Percentiles rank a stretch among this genome's conserved stretches.
These are phyloP conservation scores for Pyrenopolyporus hunteri DNA, from an alignment of 495 filamentous ascomycete genomes.

Conservation along the genomic window DNA sequence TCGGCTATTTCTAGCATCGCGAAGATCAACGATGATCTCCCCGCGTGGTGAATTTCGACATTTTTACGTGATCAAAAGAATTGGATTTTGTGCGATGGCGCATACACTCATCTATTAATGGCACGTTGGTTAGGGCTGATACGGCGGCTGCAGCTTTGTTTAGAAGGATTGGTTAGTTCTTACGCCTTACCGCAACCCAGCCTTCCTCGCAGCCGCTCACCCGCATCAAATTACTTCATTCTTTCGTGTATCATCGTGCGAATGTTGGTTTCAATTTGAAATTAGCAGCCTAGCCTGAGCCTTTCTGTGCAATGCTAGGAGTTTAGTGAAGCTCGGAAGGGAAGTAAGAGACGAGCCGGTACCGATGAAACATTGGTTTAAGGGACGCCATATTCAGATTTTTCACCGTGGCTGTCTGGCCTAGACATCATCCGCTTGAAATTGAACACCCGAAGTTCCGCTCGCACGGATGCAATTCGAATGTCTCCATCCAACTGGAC, in stretches of 20 bases:
- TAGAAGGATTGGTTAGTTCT: constrained; percentile 4
- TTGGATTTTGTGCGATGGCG: too few relatives aligned
- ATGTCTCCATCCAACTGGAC: constrained; percentile 1
- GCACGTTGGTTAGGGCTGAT: constrained; percentile 18
- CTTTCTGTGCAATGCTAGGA: constrained; percentile 14
- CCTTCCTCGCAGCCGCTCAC: constrained; percentile 21
- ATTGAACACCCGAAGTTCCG: constrained; percentile 32
- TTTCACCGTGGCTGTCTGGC: constrained; percentile 12
- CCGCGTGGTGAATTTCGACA: background rate
- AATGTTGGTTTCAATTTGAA: constrained; percentile 20
- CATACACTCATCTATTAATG: background rate
- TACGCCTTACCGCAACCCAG: constrained; percentile 20
- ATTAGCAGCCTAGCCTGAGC: constrained; percentile 1
- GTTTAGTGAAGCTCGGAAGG: background rate
- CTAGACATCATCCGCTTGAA: constrained; percentile 38
- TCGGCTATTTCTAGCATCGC: too few relatives aligned
- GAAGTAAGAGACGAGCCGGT: background rate
- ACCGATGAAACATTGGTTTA: constrained; percentile 32
- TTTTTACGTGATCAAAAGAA: too few relatives aligned
- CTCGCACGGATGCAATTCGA: background rate
- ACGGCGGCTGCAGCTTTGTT: constrained; percentile 20
- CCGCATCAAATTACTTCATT: constrained; percentile 18
- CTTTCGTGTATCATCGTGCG: constrained; percentile 15
- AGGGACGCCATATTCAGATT: constrained; percentile 3
- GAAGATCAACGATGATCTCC: constrained; percentile 12